phyloP scores from a whole-genome alignment of 75 land plant species.

The Pinus albicaulis region DNA sequence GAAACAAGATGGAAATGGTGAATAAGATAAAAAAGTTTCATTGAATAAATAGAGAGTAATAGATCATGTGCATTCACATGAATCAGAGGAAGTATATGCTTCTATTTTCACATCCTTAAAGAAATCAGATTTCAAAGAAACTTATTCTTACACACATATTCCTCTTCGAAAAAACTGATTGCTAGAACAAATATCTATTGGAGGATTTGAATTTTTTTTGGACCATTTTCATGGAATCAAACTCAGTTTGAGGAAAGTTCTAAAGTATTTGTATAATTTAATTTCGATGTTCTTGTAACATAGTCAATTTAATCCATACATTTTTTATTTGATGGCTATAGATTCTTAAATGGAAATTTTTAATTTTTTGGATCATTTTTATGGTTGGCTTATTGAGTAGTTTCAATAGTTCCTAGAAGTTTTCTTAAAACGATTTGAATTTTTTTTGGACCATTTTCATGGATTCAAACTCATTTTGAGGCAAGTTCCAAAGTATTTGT shows the following conservation, averaged over 20 bases:
- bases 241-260: background rate
- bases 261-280: background rate
- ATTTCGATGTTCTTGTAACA: background rate
- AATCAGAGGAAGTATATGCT: conserved; percentile 80
- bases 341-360: background rate
- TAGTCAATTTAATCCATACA: background rate
- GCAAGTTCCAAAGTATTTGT: too few relatives aligned
- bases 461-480: too few relatives aligned
- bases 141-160: conserved; percentile 81
- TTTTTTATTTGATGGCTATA: background rate
- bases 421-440: too few relatives aligned
- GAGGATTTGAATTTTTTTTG: background rate
- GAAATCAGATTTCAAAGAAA: conserved; percentile 72
- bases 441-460: too few relatives aligned
- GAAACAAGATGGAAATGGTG: conserved; percentile 16
- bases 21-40: conserved; percentile 12
- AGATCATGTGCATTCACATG: conserved; percentile 60
- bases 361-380: background rate
- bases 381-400: too few relatives aligned
- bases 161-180: conserved; percentile 88
- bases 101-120: conserved; percentile 94
- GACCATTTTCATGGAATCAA: background rate
- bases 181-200: background rate
- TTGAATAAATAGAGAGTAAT: conserved; percentile 55
- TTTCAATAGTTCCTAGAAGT: too few relatives aligned